Conservation (phyloP, 2,329 filamentous ascomycete species). For the Gliomastix tumulicola region DNA sequence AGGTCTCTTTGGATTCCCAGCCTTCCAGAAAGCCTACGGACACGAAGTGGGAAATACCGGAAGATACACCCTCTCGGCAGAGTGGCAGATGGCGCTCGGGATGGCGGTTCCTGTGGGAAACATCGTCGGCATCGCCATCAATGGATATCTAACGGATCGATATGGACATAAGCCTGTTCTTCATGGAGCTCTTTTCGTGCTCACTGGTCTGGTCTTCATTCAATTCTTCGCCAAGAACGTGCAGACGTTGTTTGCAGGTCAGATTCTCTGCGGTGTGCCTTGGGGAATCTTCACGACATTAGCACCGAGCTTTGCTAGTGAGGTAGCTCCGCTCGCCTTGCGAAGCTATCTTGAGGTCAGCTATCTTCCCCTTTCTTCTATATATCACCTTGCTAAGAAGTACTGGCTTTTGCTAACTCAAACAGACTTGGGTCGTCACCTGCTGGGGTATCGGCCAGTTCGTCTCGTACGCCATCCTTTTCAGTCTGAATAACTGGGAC, state of each 20-base stretch:
- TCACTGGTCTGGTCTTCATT: conserved; percentile 26
- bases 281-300: conserved; percentile 23
- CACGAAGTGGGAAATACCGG: conserved; percentile 6
- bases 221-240: conserved; percentile 25
- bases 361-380: too few relatives aligned
- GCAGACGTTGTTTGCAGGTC: conserved; percentile 18
- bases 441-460: conserved; percentile 26
- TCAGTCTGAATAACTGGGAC: conserved; percentile 20
- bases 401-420: too few relatives aligned
- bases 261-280: conserved; percentile 24
- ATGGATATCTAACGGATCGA: background rate
- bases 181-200: conserved; percentile 22
- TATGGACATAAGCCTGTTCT: conserved; percentile 22
- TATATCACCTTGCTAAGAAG: too few relatives aligned
- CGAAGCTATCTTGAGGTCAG: conserved; percentile 23
- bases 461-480: conserved; percentile 27
- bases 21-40: conserved; percentile 18
- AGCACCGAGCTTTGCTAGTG: conserved; percentile 25
- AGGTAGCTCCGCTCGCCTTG: conserved; percentile 18
- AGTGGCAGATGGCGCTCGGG: conserved; percentile 31
- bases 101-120: conserved; percentile 26
- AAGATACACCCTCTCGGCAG: conserved; percentile 1
- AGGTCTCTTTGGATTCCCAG: conserved; percentile 22
- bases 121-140: conserved; percentile 27
- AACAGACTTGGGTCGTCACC: conserved; percentile 27